Base-by-base conservation (phyloP, 169 alveolate genomes). In the Cryptosporidium ubiquitum region DNA sequence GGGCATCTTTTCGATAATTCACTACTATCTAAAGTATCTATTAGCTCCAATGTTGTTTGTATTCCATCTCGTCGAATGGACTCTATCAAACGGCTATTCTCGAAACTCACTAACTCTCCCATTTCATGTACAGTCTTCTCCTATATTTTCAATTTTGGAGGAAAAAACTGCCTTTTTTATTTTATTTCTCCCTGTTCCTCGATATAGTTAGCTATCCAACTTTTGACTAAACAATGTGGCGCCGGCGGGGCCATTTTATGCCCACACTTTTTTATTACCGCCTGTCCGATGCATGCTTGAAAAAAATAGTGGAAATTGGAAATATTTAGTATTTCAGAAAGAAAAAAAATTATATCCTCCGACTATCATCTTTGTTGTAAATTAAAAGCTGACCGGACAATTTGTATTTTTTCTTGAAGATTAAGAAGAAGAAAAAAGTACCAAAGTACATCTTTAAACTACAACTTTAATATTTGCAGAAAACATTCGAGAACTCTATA, bases 181-280 rank as follows among this genome's bases (percentile, higher is more conserved):
- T 55, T 55, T n/a, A n/a, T 55, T 26, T 14, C n/a, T 23, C 37
- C 55, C 16, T 47, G 16, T 14, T 47, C 55, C 6, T 18, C 55
- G 55, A 55, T 55, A 55, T n/a, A 52, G 20, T 16, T 52, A 55
- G n/a, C 42, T 64, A 64, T 64, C 71, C 71, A 64, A 35, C 4
- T 64, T 31, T 64, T 64, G 71, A 64, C 71, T 4, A 37, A 37
- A 5, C 5, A 16, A 7, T 64, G 47, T 7, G 85, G 85, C 85
- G 85, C 85, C 85, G 71, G 85, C 85, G 85, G 70, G 0, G 10
- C 5, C 60, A n/a, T 69, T 9, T 2, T 37, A 0, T 55, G 68
- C 85, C 85, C 85, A 73, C 85, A 73, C 85, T 58, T 73, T 73
- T 49, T 52, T 73, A 57, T 58, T 58, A 39, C 85, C 85, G 68